Percentiles rank a stretch among this genome's conserved stretches.
Evolutionary conservation across 1,284 basidiomycete species (phyloP).

Genomic region (Puccinia triticina): DNA sequence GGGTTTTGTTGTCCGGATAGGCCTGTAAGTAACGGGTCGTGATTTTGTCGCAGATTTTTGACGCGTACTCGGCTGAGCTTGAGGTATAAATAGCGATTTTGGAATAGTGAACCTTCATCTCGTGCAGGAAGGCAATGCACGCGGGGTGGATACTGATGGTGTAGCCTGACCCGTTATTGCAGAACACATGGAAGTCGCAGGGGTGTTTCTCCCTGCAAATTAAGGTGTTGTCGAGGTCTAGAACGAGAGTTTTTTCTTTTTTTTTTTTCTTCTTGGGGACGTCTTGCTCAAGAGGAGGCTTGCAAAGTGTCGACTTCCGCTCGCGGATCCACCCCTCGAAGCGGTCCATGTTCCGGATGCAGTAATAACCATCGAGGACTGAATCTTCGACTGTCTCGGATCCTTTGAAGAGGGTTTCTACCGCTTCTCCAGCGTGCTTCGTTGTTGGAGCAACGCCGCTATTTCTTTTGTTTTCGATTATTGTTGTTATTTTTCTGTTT

Average conservation of each 20-base stretch:
- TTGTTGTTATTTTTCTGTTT: no score
- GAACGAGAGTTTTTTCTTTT: no score
- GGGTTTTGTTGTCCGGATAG: neutral
- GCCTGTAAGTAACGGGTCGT: neutral
- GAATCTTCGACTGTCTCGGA: neutral
- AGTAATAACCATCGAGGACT: neutral
- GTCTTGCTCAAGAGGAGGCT: neutral
- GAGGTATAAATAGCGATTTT: neutral
- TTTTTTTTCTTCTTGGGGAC: neutral
- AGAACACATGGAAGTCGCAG: neutral
- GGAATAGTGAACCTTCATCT: neutral
- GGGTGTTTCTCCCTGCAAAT: neutral
- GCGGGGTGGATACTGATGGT: neutral
- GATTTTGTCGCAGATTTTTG: neutral
- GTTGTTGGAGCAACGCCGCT: no score
- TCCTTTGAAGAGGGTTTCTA: neutral
- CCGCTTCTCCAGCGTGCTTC: neutral
- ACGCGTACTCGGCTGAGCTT: neutral
- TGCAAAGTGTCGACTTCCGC: neutral
- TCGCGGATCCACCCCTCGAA: constrained; percentile 14
- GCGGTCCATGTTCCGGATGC: neutral
- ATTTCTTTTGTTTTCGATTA: no score
- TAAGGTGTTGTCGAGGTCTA: constrained; percentile 18
- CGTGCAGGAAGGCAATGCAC: neutral
- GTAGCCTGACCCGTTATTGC: neutral